Evolutionary conservation across 345 rosid genomes (phyloP).

Genomic region (Iberis pinnata): DNA sequence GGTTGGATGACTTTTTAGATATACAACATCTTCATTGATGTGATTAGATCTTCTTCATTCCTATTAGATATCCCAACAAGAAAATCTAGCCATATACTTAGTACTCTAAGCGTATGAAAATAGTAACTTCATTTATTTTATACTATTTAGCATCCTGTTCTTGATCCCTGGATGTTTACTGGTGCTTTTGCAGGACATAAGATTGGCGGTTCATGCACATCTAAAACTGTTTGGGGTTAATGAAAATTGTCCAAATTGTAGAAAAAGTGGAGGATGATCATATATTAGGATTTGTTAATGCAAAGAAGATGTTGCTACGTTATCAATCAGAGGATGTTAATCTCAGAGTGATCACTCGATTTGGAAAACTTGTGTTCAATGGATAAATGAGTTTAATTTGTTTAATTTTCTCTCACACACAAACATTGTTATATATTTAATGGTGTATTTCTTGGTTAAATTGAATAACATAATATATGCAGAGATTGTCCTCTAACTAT

Average conservation of each 20-base stretch:
- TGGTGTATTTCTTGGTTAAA: too few species aligned
- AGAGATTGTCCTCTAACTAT: too few species aligned
- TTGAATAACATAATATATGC: too few species aligned
- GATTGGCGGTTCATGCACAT: slow-evolving; percentile 94
- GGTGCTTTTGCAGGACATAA: slow-evolving; percentile 59
- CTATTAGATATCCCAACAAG: neutral
- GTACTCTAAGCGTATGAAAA: neutral
- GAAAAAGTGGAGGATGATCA: slow-evolving; percentile 19
- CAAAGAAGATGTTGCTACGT: slow-evolving; percentile 2
- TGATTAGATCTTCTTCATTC: neutral
- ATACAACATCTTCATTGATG: too few species aligned
- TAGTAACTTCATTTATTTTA: neutral
- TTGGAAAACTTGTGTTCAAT: slow-evolving; percentile 19
- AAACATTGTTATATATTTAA: neutral
- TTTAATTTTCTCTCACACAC: neutral
- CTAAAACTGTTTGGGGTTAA: slow-evolving; percentile 94
- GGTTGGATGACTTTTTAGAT: too few species aligned
- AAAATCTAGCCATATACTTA: neutral
- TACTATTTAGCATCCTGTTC: neutral
- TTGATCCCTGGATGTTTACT: slow-evolving; percentile 22
- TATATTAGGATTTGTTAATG: slow-evolving; percentile 15
- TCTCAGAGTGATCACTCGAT: too few species aligned
- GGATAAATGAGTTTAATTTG: neutral
- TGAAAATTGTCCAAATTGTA: too few species aligned
- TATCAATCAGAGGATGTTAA: slow-evolving; percentile 10